Evolutionary conservation across 2,329 filamentous ascomycete genomes (phyloP), one percentile per base, ranked within the genome.

Genomic region (Fusarium palustre): DNA sequence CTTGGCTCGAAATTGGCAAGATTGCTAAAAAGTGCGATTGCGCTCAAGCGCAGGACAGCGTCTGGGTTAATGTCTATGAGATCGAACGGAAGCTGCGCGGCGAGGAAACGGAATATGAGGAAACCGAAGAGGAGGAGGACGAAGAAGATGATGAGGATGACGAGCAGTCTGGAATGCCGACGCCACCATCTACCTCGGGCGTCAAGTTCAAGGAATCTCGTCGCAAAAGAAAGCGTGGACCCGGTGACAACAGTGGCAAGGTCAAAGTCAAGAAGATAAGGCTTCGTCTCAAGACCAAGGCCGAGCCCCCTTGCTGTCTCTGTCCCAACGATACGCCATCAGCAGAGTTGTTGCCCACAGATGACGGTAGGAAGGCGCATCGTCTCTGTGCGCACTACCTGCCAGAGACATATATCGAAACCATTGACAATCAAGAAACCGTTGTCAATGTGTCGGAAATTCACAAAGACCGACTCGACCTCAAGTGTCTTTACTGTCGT

Each of bases 21-120:
- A 94, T 97, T 72, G 96, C 96, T 18, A 97, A 97, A 81, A 97
- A 96, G 79, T 99, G 96, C 80, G 91, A 98, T 76, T 99, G 96
- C 77, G 94, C 96, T 74, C 88, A 96, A 63, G 94, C 97, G 70
- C 90, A 97, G 64, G 96, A 99, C 82, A 98, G 95, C 75, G 96
- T 99, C 5, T 99, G 97, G 94, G 94, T 99, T 55, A 94, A 99
- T 76, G 94, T 98, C 6, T 90, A 93, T 61, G 96, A 97, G 75
- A 97, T 99, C 59, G 94, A 99, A 80, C 92, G 96, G 65, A 97
- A 97, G 78, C 82, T 98, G 47, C 89, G 94, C 53, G 96, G 96
- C 43, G 94, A 98, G 77, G 91, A 92, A 60, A 93, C 93, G 7
- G 93, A 94, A 72, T 92, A 92, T 72, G 92, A 94, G 76, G 91